These are phyloP conservation scores for Marasmius fiardii DNA, from an alignment of 1,284 basidiomycete genomes.

Conservation along the genomic window DNA sequence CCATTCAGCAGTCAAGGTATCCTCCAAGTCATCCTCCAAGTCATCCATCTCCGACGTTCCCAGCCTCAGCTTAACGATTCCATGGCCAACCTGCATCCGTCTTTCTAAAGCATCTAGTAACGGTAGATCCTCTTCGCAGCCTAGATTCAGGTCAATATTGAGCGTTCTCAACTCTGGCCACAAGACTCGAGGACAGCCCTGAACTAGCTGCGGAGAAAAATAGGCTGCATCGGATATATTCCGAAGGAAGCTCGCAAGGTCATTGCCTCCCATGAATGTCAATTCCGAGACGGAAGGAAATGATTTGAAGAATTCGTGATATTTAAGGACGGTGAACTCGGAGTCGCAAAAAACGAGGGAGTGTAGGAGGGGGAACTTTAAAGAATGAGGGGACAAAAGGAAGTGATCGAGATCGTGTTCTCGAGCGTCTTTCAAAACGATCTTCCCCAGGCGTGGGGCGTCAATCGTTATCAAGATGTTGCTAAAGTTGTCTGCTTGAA, in stretches of 20 bases:
- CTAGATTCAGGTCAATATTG: constrained; percentile 21
- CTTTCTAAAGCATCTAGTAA: constrained; percentile 22
- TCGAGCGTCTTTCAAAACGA: constrained; percentile 34
- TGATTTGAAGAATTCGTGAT: constrained; percentile 25
- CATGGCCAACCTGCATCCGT: constrained; percentile 20
- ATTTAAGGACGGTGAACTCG: constrained; percentile 28
- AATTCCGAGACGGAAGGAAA: constrained; percentile 33
- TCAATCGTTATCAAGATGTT: constrained; percentile 29
- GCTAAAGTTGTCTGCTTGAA: constrained; percentile 28
- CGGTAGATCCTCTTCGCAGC: constrained; percentile 18
- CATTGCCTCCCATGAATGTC: constrained; percentile 19
- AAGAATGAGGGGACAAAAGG: constrained; percentile 17
- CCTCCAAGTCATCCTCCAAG: constrained; percentile 7
- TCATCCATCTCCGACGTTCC: constrained; percentile 5
- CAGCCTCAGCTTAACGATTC: constrained; percentile 20
- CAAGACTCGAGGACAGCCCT: too few relatives aligned
- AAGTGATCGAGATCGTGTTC: constrained; percentile 33
- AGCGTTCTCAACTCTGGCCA: constrained; percentile 35
- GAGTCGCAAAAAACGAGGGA: constrained; percentile 33
- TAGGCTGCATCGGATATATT: constrained; percentile 14
- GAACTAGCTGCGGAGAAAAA: constrained; percentile 1
- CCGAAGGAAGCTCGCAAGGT: constrained; percentile 21
- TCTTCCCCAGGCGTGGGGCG: constrained; percentile 31
- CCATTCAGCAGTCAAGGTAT: neutral
- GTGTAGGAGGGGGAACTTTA: constrained; percentile 28